These are phyloP conservation scores for Fusarium sp. DNA, from an alignment of 2,329 filamentous ascomycete species.

Conservation along the genomic window DNA sequence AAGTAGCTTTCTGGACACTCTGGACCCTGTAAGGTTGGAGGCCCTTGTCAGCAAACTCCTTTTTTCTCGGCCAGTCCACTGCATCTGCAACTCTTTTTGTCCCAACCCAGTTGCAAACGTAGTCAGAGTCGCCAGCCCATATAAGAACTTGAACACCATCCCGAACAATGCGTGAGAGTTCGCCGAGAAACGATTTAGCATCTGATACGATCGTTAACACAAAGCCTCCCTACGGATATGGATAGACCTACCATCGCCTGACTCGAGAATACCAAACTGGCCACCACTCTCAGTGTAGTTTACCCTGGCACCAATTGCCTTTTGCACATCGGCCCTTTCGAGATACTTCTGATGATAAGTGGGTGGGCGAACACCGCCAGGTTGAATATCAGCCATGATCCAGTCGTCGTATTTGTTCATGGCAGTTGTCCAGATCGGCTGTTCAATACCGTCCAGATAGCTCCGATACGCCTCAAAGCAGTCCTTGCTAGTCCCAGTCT, in stretches of 20 bases:
- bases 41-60: accelerated
- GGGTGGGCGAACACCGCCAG: too few species aligned
- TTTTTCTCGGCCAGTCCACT: not conserved
- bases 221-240: not conserved
- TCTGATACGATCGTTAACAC: accelerated
- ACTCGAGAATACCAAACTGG: not conserved
- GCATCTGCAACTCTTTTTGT: not conserved
- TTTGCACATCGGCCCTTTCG: not conserved
- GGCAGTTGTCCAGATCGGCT: not conserved
- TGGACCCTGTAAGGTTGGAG: not conserved
- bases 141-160: not conserved
- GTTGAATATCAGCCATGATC: not conserved
- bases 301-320: not conserved
- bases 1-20: not conserved
- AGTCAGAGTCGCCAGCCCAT: not conserved
- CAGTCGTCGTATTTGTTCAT: not conserved
- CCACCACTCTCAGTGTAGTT: not conserved
- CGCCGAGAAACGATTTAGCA: not conserved
- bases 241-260: not conserved
- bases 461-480: not conserved
- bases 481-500: not conserved
- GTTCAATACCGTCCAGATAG: not conserved
- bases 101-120: not conserved
- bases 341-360: not conserved
- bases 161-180: not conserved